Percentiles rank a stretch among this genome's conserved stretches.
These are phyloP conservation scores for Dactylis glomerata DNA, from an alignment of 176 grass and related monocot species.

Conservation along the genomic window DNA sequence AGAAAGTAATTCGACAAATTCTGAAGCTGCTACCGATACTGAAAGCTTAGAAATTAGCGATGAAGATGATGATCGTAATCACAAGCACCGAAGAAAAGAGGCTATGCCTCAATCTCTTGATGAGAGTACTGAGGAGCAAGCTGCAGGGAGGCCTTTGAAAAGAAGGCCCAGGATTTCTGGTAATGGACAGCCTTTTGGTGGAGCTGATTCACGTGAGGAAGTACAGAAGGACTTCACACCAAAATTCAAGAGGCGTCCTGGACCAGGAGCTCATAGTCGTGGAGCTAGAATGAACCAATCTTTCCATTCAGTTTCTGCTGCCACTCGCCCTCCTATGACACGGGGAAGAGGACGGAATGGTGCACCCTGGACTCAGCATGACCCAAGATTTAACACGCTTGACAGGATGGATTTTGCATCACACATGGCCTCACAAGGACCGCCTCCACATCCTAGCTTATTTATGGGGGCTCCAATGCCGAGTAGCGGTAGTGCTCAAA, in stretches of 20 bases:
- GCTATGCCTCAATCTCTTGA: constrained; percentile 53
- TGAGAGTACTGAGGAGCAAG: constrained; percentile 50
- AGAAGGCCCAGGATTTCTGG: constrained; percentile 53
- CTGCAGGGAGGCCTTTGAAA: constrained; percentile 37
- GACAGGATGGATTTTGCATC: constrained; percentile 86
- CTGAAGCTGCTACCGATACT: constrained; percentile 62
- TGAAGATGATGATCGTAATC: constrained; percentile 92
- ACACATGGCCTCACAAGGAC: constrained; percentile 70
- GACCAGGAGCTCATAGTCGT: constrained; percentile 27
- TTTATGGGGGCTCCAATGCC: constrained; percentile 59
- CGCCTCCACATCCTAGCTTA: constrained; percentile 52
- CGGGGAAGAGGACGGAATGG: constrained; percentile 79
- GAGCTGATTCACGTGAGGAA: constrained; percentile 40
- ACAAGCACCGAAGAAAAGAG: constrained; percentile 84
- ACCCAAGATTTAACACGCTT: constrained; percentile 66
- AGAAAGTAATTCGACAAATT: constrained; percentile 62
- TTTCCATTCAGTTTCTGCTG: constrained; percentile 35
- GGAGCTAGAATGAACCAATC: constrained; percentile 52
- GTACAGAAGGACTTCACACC: constrained; percentile 47
- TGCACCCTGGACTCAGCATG: constrained; percentile 56
- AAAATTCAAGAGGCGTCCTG: constrained; percentile 61
- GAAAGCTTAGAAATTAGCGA: constrained; percentile 70
- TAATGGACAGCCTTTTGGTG: constrained; percentile 36
- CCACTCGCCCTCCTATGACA: constrained; percentile 40
- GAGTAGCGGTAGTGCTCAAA: constrained; percentile 38